These are phyloP conservation scores for Fusarium irregulare DNA, from an alignment of 2,329 filamentous ascomycete species.

Conservation along the genomic window DNA sequence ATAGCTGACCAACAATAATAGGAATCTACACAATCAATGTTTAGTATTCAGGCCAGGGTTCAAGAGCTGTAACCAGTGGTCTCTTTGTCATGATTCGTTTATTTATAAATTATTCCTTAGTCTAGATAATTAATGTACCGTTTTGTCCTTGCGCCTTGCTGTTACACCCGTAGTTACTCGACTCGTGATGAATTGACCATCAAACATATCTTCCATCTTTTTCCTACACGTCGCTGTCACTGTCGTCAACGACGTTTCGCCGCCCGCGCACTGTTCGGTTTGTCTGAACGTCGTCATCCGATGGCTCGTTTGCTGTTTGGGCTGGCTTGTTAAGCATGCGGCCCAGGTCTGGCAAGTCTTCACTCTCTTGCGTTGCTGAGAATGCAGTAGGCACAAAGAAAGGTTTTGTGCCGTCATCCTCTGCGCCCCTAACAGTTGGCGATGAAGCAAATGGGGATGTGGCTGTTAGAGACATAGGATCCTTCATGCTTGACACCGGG, in stretches of 20 bases:
- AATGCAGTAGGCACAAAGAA: constrained; percentile 56
- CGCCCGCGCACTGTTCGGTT: constrained; percentile 42
- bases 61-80: not conserved
- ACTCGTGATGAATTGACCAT: constrained; percentile 1
- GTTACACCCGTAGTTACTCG: constrained; percentile 5
- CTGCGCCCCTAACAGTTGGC: constrained; percentile 31
- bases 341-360: constrained; percentile 54
- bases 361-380: constrained; percentile 55
- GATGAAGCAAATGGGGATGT: constrained; percentile 33
- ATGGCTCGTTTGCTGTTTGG: constrained; percentile 12
- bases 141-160: constrained; percentile 17
- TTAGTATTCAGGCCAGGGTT: not conserved
- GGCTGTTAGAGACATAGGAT: constrained; percentile 48
- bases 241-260: constrained; percentile 48
- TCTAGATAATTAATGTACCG: constrained; percentile 37
- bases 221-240: constrained; percentile 44
- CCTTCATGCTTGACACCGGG: constrained; percentile 52
- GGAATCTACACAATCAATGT: constrained; percentile 11
- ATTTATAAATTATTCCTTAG: constrained; percentile 32
- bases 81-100: constrained; percentile 18
- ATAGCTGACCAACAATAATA: constrained; percentile 36
- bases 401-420: constrained; percentile 41
- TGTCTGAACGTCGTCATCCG: constrained; percentile 33
- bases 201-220: not conserved
- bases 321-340: constrained; percentile 36